These are phyloP conservation scores for Omphalea diandra DNA, from an alignment of 441 rosid species.

Conservation along the genomic window DNA sequence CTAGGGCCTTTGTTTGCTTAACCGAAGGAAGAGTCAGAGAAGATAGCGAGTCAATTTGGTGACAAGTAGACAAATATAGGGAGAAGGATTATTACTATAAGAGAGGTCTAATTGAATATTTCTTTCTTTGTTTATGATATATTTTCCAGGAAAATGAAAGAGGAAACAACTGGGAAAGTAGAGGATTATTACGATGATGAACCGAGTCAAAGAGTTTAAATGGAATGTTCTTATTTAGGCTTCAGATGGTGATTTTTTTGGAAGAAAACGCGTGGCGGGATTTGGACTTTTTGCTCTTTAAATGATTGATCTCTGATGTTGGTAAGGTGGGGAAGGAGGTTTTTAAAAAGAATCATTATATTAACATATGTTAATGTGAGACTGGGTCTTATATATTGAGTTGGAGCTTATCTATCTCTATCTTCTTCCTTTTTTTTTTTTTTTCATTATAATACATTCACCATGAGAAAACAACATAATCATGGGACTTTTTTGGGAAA, in stretches of 20 bases:
- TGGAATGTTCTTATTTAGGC: background rate
- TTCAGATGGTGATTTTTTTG: background rate
- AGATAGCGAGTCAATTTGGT: background rate
- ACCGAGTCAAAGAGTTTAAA: constrained; percentile 1
- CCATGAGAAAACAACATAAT: no score
- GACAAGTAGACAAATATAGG: constrained; percentile 12
- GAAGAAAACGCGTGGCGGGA: background rate
- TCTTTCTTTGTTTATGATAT: background rate
- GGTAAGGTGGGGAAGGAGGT: background rate
- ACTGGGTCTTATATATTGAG: no score
- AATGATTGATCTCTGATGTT: background rate
- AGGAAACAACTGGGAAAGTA: constrained; percentile 6
- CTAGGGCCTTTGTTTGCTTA: no score
- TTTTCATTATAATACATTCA: no score
- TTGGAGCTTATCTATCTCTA: no score
- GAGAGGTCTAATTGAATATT: no score
- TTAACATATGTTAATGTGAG: no score
- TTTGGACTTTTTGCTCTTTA: background rate
- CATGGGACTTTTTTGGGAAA: no score
- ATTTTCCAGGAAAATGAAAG: background rate
- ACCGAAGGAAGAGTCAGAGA: background rate
- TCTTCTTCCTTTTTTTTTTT: no score
- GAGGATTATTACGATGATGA: background rate
- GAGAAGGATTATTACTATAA: no score
- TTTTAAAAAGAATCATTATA: no score